Conservation (phyloP, 2,329 filamentous ascomycete species). For the Parascedosporium putredinis region DNA sequence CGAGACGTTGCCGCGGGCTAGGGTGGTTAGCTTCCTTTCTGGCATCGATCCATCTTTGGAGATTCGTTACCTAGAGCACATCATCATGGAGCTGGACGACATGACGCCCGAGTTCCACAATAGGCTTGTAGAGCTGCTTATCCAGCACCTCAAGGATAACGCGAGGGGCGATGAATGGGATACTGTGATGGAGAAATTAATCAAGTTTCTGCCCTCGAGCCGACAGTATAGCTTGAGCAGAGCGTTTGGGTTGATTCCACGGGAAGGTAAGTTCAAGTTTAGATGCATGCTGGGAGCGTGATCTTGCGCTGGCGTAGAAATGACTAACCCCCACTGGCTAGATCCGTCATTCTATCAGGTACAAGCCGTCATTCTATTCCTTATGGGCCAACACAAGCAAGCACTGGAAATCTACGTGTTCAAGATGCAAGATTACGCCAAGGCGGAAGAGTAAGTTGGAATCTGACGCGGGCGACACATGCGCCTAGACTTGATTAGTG, state of each 20-base stretch:
- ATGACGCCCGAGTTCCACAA: conserved; percentile 81
- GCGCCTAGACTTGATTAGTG: too few species aligned
- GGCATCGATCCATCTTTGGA: conserved; percentile 61
- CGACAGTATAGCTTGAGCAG: conserved; percentile 69
- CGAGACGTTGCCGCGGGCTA: conserved; percentile 71
- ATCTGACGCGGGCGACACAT: conserved; percentile 13
- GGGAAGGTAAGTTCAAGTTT: conserved; percentile 53
- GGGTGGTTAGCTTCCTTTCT: conserved; percentile 64
- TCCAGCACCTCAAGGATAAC: conserved; percentile 44
- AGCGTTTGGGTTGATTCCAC: conserved; percentile 67
- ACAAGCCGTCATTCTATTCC: conserved; percentile 80
- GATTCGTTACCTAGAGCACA: conserved; percentile 76
- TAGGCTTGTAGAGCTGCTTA: conserved; percentile 58
- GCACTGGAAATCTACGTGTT: conserved; percentile 97
- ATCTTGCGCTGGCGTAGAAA: conserved; percentile 3
- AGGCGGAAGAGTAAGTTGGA: conserved; percentile 78
- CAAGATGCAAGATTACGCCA: conserved; percentile 73
- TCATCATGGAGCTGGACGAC: conserved; percentile 80
- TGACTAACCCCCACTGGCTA: conserved; percentile 26
- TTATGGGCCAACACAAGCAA: conserved; percentile 92
- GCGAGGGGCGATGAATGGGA: conserved; percentile 39
- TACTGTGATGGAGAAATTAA: conserved; percentile 53
- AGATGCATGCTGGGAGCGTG: not conserved
- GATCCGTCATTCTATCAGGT: conserved; percentile 82
- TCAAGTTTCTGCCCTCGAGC: conserved; percentile 66